Percentiles rank a stretch among this genome's conserved stretches.
Conservation (phyloP, 1,139 yeast species). For the Pichia sp. region DNA sequence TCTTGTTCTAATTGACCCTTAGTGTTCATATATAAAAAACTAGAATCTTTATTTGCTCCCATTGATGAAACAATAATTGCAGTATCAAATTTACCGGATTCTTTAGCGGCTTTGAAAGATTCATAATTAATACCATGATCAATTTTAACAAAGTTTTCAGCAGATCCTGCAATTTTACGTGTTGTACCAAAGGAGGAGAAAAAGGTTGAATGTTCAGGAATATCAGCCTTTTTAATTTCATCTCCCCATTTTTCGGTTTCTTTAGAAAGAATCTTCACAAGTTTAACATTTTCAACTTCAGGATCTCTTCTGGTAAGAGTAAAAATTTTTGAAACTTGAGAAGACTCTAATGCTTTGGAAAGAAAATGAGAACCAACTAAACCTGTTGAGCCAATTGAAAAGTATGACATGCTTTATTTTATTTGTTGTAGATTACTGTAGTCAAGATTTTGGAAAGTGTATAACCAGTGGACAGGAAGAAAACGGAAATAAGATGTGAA, state of each 20-base stretch:
- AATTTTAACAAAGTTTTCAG: constrained; percentile 56
- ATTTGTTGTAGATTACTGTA: not conserved
- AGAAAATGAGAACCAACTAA: constrained; percentile 26
- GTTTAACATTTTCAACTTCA: constrained; percentile 7
- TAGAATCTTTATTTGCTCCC: constrained; percentile 52
- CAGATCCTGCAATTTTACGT: constrained; percentile 59
- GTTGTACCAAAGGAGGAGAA: constrained; percentile 76
- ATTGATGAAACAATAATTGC: constrained; percentile 55
- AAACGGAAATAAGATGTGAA: no score
- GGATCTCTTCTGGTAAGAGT: constrained; percentile 25
- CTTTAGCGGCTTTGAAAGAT: constrained; percentile 65
- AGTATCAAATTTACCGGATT: constrained; percentile 50
- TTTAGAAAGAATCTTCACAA: constrained; percentile 15
- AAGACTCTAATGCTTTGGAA: constrained; percentile 12
- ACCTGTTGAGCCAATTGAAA: constrained; percentile 28
- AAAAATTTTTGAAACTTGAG: constrained; percentile 14
- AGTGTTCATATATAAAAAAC: constrained; percentile 49
- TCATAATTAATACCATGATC: constrained; percentile 64
- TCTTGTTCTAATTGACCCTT: constrained; percentile 65
- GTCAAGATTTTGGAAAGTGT: no score
- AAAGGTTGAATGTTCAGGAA: constrained; percentile 30
- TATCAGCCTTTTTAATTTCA: constrained; percentile 15
- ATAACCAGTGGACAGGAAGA: not conserved
- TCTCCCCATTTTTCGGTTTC: constrained; percentile 24
- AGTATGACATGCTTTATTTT: constrained; percentile 13